A percentile compares a stretch with the other conserved stretches of the same genome.
phyloP scores from a whole-genome alignment of 2,329 filamentous ascomycete species.

The Metarhizium anisopliae region DNA sequence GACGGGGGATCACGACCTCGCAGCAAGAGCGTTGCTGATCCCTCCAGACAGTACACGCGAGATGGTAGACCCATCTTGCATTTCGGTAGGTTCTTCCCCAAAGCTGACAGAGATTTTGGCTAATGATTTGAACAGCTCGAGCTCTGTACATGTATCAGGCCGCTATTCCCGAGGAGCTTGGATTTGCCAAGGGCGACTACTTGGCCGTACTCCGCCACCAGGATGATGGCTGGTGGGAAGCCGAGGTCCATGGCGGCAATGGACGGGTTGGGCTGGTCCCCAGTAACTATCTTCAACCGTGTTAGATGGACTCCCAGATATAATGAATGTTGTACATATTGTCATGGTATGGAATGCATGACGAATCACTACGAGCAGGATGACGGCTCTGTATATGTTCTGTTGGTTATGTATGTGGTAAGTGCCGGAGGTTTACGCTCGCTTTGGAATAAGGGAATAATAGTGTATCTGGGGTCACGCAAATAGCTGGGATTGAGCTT shows the following conservation, averaged over 20 bases:
- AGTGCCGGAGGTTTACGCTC: neutral
- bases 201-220: slow-evolving; percentile 83
- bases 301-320: slow-evolving; percentile 16
- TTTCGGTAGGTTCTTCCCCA: slow-evolving; percentile 63
- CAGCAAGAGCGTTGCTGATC: slow-evolving; percentile 82
- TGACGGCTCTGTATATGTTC: slow-evolving; percentile 1
- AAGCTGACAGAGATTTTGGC: slow-evolving; percentile 7
- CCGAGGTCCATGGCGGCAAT: slow-evolving; percentile 69
- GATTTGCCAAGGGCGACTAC: slow-evolving; percentile 86
- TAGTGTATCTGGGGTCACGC: neutral
- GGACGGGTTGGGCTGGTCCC: slow-evolving; percentile 54
- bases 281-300: slow-evolving; percentile 57
- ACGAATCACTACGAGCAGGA: neutral
- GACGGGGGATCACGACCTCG: slow-evolving; percentile 45
- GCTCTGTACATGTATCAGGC: slow-evolving; percentile 92
- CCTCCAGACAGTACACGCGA: slow-evolving; percentile 69
- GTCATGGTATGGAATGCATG: neutral
- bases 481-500: too few species aligned
- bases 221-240: slow-evolving; percentile 99
- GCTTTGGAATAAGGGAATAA: neutral
- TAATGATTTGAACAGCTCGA: slow-evolving; percentile 52
- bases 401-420: neutral
- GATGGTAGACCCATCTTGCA: slow-evolving; percentile 85
- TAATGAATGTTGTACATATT: slow-evolving; percentile 6
- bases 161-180: slow-evolving; percentile 89